Evolutionary conservation across 1,284 basidiomycete species (phyloP).

Genomic region (Trametes pubescens): DNA sequence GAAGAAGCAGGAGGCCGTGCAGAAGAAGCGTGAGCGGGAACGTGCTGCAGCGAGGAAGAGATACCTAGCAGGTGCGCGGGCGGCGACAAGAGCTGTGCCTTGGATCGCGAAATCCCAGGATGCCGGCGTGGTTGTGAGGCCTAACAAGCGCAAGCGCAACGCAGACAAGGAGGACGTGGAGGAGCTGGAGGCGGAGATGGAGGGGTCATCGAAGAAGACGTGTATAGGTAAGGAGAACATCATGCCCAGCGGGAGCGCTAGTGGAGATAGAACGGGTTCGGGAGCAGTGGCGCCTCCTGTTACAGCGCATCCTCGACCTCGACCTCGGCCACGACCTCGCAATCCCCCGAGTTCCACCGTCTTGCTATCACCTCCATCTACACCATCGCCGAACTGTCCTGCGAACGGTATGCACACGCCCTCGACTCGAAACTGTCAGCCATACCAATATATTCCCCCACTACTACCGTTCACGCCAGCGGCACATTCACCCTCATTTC

Average conservation of each 20-base stretch:
- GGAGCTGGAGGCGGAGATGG: background rate
- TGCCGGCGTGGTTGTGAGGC: too few relatives aligned
- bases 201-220: background rate
- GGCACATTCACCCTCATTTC: too few relatives aligned
- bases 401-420: too few relatives aligned
- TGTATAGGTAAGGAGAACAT: background rate
- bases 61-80: too few relatives aligned
- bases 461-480: too few relatives aligned
- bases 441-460: too few relatives aligned
- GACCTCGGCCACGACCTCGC: conserved; percentile 2
- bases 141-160: background rate
- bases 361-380: background rate
- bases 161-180: too few relatives aligned
- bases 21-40: background rate
- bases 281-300: background rate
- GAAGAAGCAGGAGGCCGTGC: background rate
- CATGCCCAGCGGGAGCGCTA: background rate
- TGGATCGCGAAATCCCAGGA: too few relatives aligned
- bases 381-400: too few relatives aligned
- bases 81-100: too few relatives aligned
- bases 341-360: background rate
- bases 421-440: too few relatives aligned
- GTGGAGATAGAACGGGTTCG: background rate
- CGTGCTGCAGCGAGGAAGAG: too few relatives aligned
- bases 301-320: background rate